phyloP scores from a whole-genome alignment of 192 early-diverging fungal species.

The Rhizophagus sp. region DNA sequence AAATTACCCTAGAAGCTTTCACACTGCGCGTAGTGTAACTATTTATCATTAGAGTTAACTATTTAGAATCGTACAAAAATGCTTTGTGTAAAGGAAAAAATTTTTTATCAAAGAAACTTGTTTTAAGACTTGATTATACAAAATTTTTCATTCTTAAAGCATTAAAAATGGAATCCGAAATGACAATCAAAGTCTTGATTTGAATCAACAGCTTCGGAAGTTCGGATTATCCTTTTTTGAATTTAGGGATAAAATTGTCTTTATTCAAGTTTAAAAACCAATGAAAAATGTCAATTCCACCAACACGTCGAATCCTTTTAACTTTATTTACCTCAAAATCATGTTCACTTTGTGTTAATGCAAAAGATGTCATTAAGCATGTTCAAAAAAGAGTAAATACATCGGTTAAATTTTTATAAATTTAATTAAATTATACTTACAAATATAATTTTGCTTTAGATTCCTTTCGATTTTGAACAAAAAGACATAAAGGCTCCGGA shows the following conservation, averaged over 20 bases:
- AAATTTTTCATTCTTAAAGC: not conserved
- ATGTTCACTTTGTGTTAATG: constrained; percentile 8
- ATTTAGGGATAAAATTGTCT: too few relatives aligned
- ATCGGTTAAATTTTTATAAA: not conserved
- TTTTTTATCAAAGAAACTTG: not conserved
- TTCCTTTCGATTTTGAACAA: constrained; percentile 22
- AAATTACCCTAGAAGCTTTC: not conserved
- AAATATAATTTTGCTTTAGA: not conserved
- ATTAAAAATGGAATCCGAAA: not conserved
- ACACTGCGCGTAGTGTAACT: not conserved
- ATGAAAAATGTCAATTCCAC: not conserved
- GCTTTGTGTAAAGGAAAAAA: too few relatives aligned
- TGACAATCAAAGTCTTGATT: too few relatives aligned
- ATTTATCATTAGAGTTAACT: not conserved
- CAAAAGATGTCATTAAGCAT: not conserved
- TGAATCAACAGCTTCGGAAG: too few relatives aligned
- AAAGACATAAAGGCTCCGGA: constrained; percentile 19
- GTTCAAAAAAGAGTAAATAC: not conserved
- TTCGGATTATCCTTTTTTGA: too few relatives aligned
- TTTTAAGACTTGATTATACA: not conserved
- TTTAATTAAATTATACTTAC: not conserved
- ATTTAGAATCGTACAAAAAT: too few relatives aligned
- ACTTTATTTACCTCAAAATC: constrained; percentile 11
- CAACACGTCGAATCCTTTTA: constrained; percentile 3
- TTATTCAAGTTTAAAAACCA: not conserved